Conservation (phyloP, 1,284 basidiomycete genomes). For the Chalciporus sp. region DNA sequence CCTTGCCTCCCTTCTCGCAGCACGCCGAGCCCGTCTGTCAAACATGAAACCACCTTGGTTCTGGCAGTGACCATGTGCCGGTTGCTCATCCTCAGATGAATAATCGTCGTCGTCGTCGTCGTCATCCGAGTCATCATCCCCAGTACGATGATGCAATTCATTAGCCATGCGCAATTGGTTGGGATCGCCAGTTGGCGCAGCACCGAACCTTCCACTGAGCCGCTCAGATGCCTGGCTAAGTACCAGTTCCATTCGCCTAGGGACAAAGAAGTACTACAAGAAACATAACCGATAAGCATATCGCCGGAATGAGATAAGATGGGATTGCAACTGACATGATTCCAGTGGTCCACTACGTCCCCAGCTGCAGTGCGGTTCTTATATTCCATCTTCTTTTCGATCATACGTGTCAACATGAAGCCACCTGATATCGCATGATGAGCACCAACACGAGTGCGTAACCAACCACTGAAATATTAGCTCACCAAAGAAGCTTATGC, state of each 20-base stretch:
- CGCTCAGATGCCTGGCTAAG: constrained; percentile 32
- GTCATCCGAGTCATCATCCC: background rate
- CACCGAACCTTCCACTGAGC: constrained; percentile 27
- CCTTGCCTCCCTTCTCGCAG: constrained; percentile 13
- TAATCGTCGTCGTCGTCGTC: constrained; percentile 7
- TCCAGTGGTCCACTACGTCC: constrained; percentile 36
- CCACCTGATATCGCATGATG: constrained; percentile 13
- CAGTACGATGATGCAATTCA: constrained; percentile 6
- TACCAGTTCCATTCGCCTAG: constrained; percentile 32
- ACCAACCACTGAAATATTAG: background rate
- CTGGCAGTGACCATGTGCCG: background rate
- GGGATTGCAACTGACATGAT: constrained; percentile 24
- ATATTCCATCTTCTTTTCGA: constrained; percentile 30
- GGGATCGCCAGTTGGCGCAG: constrained; percentile 24
- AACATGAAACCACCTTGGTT: background rate
- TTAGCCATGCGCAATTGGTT: constrained; percentile 24
- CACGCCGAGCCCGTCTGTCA: constrained; percentile 15
- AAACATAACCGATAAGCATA: background rate
- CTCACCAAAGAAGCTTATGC: constrained; percentile 24
- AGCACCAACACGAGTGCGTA: background rate
- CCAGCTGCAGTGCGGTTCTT: constrained; percentile 32
- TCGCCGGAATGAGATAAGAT: no score
- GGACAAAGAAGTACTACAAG: constrained; percentile 36
- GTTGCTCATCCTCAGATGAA: constrained; percentile 13
- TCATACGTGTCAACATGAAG: constrained; percentile 22